Percentiles rank a stretch among this genome's conserved stretches.
Evolutionary conservation across 2,329 filamentous ascomycete genomes (phyloP).

Genomic region (Phaeosphaeriaceae sp.): DNA sequence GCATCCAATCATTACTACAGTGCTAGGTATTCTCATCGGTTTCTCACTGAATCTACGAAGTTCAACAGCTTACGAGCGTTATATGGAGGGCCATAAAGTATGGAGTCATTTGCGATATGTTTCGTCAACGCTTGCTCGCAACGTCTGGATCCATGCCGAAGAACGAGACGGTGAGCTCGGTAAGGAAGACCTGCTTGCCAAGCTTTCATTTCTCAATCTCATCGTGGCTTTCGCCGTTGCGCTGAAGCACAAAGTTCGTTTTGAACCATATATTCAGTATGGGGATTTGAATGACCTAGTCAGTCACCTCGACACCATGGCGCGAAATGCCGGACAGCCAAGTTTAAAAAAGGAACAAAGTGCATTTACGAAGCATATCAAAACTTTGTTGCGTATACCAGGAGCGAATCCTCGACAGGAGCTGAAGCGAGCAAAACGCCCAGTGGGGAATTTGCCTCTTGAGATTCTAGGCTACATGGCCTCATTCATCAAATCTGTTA

Average conservation of each 20-base stretch:
- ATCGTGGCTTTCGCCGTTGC: conserved; percentile 74
- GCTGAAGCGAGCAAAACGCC: conserved; percentile 71
- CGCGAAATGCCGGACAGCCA: conserved; percentile 54
- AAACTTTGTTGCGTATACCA: conserved; percentile 74
- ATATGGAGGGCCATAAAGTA: conserved; percentile 63
- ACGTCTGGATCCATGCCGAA: conserved; percentile 77
- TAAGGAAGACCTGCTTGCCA: conserved; percentile 70
- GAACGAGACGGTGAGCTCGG: conserved; percentile 61
- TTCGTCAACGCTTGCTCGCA: conserved; percentile 64
- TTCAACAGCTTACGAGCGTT: conserved; percentile 74
- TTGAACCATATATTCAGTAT: conserved; percentile 78
- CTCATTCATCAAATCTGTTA: conserved; percentile 65
- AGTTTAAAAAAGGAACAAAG: conserved; percentile 12
- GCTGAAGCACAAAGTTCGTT: conserved; percentile 79
- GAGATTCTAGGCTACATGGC: conserved; percentile 76
- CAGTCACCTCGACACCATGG: conserved; percentile 74
- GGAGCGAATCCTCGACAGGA: conserved; percentile 75
- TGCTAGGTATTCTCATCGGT: conserved; percentile 78
- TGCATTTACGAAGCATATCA: conserved; percentile 62
- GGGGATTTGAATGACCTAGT: conserved; percentile 72
- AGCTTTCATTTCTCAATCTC: conserved; percentile 75
- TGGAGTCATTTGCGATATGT: conserved; percentile 62
- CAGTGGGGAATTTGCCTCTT: conserved; percentile 77
- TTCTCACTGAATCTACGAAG: conserved; percentile 74
- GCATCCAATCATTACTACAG: conserved; percentile 69